Conservation (phyloP, 2,329 filamentous ascomycete species). For the Neurospora crassa region DNA sequence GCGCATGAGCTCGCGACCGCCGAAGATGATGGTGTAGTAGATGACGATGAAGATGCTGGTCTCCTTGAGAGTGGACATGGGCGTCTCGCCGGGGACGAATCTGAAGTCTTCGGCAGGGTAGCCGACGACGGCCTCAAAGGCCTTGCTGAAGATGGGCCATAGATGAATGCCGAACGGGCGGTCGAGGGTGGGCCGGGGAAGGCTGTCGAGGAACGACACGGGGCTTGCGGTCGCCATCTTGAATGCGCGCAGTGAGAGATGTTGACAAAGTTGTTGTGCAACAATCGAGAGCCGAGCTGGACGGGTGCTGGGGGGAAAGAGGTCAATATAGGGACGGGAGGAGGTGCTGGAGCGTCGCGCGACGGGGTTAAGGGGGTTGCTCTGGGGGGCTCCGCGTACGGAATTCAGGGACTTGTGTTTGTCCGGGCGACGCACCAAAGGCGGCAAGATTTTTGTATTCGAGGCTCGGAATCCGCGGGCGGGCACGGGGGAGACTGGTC, state of each 20-base stretch:
- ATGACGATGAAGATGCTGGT: conserved; percentile 70
- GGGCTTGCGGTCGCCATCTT: conserved; percentile 22
- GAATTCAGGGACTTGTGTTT: conserved; percentile 1
- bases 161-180: conserved; percentile 83
- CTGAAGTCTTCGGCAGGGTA: conserved; percentile 80
- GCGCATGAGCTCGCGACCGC: conserved; percentile 87
- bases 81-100: conserved; percentile 72
- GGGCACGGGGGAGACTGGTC: neutral
- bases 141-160: conserved; percentile 92
- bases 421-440: neutral
- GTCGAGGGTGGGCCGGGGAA: conserved; percentile 72
- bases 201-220: conserved; percentile 41
- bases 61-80: conserved; percentile 82
- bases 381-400: neutral
- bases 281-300: neutral
- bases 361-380: neutral
- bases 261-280: neutral
- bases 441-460: neutral
- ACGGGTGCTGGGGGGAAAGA: neutral
- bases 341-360: neutral
- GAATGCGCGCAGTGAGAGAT: conserved; percentile 6
- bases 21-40: conserved; percentile 93
- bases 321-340: neutral
- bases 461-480: neutral
- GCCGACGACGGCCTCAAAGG: conserved; percentile 65